A percentile compares a stretch with the other conserved stretches of the same genome.
Evolutionary conservation across 345 rosid species (phyloP).

Genomic region (Rubroshorea leprosula): DNA sequence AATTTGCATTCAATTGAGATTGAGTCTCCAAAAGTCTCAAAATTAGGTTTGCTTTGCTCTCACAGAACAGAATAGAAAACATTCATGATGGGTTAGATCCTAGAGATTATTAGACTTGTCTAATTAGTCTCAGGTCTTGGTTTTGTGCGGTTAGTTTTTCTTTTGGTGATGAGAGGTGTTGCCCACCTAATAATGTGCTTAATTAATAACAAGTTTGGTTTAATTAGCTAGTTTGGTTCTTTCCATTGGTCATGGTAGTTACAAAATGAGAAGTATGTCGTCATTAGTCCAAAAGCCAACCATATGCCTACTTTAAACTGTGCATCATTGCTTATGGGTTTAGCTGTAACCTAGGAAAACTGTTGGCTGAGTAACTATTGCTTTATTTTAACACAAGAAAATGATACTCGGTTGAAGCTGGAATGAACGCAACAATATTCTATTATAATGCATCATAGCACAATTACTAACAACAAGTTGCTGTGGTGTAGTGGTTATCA

Average conservation of each 20-base stretch:
- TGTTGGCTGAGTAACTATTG: too few species aligned
- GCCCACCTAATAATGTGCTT: too few species aligned
- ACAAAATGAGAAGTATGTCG: constrained; percentile 14
- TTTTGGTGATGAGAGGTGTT: too few species aligned
- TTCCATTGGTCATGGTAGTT: constrained; percentile 22
- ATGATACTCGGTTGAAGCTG: too few species aligned
- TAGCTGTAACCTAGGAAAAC: too few species aligned
- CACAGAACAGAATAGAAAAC: not conserved
- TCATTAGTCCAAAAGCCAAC: not conserved
- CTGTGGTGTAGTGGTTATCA: constrained; percentile 49
- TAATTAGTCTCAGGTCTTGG: constrained; percentile 16
- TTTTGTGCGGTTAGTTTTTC: constrained; percentile 11
- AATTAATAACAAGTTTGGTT: too few species aligned
- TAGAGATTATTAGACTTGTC: not conserved
- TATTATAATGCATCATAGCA: too few species aligned
- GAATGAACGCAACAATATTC: too few species aligned
- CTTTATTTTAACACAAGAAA: too few species aligned
- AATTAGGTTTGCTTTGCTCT: constrained; percentile 2
- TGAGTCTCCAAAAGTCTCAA: constrained; percentile 9
- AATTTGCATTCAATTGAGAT: constrained; percentile 1
- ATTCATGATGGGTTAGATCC: constrained; percentile 2
- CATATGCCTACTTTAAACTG: not conserved
- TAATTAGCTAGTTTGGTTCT: too few species aligned
- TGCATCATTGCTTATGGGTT: not conserved
- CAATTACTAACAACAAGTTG: not conserved